Conservation (phyloP, 176 grass and related monocot genomes). For the Oryza officinalis region DNA sequence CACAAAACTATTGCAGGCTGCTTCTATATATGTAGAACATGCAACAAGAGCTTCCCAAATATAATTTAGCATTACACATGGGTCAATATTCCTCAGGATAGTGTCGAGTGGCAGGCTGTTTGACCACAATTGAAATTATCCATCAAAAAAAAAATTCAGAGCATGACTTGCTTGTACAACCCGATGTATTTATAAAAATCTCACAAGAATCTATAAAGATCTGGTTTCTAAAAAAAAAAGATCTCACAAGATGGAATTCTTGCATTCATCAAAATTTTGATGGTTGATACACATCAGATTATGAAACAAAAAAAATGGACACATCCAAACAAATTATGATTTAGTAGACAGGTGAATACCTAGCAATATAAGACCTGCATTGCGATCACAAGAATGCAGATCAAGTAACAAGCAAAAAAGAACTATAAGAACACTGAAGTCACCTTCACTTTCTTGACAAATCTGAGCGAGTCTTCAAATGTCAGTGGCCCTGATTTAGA, state of each 20-base stretch:
- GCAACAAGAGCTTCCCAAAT: not conserved
- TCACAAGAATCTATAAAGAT: not conserved
- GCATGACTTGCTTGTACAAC: not conserved
- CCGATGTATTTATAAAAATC: not conserved
- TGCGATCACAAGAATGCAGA: not conserved
- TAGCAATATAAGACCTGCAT: not conserved
- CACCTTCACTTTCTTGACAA: constrained; percentile 90
- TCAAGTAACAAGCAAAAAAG: not conserved
- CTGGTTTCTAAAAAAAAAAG: too few relatives aligned
- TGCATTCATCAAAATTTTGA: not conserved
- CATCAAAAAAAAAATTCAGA: not conserved
- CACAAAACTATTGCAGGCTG: not conserved
- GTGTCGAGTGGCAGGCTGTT: not conserved
- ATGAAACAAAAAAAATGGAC: constrained; percentile 4
- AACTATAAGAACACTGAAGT: not conserved
- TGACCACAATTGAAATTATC: not conserved
- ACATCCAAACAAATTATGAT: not conserved
- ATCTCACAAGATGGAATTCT: not conserved
- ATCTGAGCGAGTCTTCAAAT: constrained; percentile 73
- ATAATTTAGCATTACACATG: not conserved
- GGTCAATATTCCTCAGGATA: not conserved
- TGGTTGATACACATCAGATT: not conserved
- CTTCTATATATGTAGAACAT: not conserved
- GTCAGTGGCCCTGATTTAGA: constrained; percentile 55
- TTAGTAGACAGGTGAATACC: not conserved